phyloP scores from a whole-genome alignment of 176 grass and related monocot species.

The Oryza australiensis region DNA sequence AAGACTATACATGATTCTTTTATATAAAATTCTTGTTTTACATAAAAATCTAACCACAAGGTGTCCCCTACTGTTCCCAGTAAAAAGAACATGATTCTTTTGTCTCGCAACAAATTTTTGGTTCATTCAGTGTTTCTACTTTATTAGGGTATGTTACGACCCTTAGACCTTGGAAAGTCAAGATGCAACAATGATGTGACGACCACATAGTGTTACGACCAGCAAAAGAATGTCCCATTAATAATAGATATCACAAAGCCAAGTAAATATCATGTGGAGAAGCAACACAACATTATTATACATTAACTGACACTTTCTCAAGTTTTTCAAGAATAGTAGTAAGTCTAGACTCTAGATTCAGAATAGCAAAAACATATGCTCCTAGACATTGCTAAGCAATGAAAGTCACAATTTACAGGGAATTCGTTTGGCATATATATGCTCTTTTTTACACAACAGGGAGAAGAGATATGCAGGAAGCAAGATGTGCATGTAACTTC shows the following conservation, averaged over 20 bases:
- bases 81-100: neutral
- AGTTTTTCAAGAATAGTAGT: neutral
- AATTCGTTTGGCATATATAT: neutral
- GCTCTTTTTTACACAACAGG: neutral
- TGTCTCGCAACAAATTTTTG: neutral
- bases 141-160: neutral
- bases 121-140: neutral
- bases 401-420: constrained; percentile 8
- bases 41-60: too few species aligned
- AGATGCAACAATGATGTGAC: neutral
- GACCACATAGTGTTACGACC: neutral
- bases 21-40: too few species aligned
- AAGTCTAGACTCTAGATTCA: neutral
- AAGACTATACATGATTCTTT: neutral
- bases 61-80: too few species aligned
- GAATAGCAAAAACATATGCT: neutral
- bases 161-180: neutral
- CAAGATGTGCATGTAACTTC: neutral
- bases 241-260: neutral
- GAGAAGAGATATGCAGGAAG: neutral
- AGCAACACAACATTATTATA: neutral
- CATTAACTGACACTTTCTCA: neutral
- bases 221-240: neutral
- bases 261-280: neutral
- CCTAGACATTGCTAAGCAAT: neutral